phyloP scores from a whole-genome alignment of 1,284 basidiomycete species.

The Cutaneotrichosporon sp. region DNA sequence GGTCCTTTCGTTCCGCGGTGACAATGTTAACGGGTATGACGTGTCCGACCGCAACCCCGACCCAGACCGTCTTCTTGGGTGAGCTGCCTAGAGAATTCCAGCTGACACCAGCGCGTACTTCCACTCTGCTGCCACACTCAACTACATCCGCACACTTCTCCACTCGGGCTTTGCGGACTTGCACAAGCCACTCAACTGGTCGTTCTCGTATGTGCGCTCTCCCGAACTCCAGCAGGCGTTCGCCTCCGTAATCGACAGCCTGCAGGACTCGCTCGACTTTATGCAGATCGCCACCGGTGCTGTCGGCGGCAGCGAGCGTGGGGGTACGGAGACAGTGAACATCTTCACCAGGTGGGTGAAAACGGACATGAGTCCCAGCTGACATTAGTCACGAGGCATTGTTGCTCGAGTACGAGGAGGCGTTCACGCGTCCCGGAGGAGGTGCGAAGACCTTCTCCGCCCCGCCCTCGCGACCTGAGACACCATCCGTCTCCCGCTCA shows the following conservation, averaged over 20 bases:
- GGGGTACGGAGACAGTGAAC: slow-evolving; percentile 83
- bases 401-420: slow-evolving; percentile 88
- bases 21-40: slow-evolving; percentile 85
- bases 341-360: slow-evolving; percentile 77
- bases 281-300: slow-evolving; percentile 68
- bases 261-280: slow-evolving; percentile 90
- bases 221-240: slow-evolving; percentile 73
- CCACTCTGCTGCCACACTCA: slow-evolving; percentile 87
- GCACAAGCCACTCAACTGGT: slow-evolving; percentile 88
- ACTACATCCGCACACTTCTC: slow-evolving; percentile 82
- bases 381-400: slow-evolving; percentile 78
- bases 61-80: slow-evolving; percentile 71
- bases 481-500: slow-evolving; percentile 28
- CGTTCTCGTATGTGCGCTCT: slow-evolving; percentile 83
- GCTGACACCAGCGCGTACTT: slow-evolving; percentile 72
- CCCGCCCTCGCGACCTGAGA: slow-evolving; percentile 20
- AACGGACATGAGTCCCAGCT: background rate
- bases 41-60: slow-evolving; percentile 71
- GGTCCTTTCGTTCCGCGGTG: slow-evolving; percentile 61
- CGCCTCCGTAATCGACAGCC: slow-evolving; percentile 71
- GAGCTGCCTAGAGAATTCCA: slow-evolving; percentile 5
- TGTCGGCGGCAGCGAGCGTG: slow-evolving; percentile 53
- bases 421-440: slow-evolving; percentile 64
- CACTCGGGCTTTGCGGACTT: slow-evolving; percentile 87
- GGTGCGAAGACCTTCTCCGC: slow-evolving; percentile 20